These are phyloP conservation scores for Dactylellina cionopaga DNA, from an alignment of 2,329 filamentous ascomycete species.

Conservation along the genomic window DNA sequence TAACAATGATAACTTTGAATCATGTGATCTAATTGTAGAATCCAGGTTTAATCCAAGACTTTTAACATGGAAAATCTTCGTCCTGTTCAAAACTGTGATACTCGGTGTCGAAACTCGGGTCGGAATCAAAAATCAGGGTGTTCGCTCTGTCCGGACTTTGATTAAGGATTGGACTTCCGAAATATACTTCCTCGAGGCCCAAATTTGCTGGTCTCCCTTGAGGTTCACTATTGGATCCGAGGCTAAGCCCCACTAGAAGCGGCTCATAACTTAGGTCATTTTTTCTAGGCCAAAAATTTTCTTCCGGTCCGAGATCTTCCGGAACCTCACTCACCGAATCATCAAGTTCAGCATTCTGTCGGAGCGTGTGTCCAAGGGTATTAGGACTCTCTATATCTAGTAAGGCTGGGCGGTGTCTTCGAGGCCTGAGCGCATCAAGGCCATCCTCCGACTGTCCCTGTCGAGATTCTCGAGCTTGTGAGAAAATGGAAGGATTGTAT, in stretches of 20 bases:
- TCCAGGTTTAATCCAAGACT: too few relatives aligned
- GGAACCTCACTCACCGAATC: constrained; percentile 8
- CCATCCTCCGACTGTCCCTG: not conserved
- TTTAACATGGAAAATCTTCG: too few relatives aligned
- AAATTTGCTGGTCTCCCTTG: not conserved
- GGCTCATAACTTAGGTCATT: not conserved
- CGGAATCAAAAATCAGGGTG: not conserved
- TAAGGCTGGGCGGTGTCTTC: not conserved
- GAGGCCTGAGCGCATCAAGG: not conserved
- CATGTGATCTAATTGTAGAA: too few relatives aligned
- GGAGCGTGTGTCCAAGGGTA: not conserved
- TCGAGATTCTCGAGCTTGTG: not conserved
- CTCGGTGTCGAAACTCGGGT: too few relatives aligned
- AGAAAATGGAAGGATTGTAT: constrained; percentile 3
- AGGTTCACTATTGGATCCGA: not conserved
- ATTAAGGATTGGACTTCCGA: too few relatives aligned
- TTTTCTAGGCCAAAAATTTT: not conserved
- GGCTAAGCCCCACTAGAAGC: not conserved
- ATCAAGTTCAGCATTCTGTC: constrained; percentile 6
- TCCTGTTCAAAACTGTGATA: not conserved
- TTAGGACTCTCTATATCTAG: not conserved
- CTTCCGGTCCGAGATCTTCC: constrained; percentile 6
- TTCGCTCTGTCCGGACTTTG: not conserved
- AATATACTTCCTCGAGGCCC: not conserved
- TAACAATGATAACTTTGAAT: too few relatives aligned